Evolutionary conservation across 805 yeast species (phyloP), one percentile per base, ranked within the genome.

Genomic region (Babjeviella inositovora): DNA sequence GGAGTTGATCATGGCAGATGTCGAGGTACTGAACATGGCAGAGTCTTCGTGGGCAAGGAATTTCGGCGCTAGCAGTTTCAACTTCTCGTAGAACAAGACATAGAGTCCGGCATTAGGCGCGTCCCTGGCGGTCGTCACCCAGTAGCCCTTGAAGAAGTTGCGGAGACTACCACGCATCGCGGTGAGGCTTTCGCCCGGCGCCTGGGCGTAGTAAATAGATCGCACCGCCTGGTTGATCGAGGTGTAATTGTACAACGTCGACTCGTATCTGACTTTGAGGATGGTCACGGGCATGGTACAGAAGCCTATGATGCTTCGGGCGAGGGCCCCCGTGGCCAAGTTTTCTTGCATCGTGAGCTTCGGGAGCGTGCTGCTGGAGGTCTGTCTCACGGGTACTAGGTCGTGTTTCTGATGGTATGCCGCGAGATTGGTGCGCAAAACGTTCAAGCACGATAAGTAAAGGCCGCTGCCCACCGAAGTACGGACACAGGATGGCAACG

Each of bases 101-200:
- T 90, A 87, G 4, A 90, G 41, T 0, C 98, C 98, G 5, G 98
- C 96, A 44, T 90, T 80, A 0, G 98, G 98, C 13, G 94, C 92
- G 48, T 90, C 98, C 32, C 98, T 52, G 8, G 80, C 62, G 30
- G 75, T 62, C 0, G 98, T 90, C 3, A 92, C 93, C 1, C 77
- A 70, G 36, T 76, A 77, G 0, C 98, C 98, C 29, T 69, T 62
- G 44, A 84, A 84, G 41, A 87, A 84, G 9, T 93, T 92, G 11
- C 45, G 39, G 0, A 70, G 18, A n/a, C n/a, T n/a, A n/a, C n/a
- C n/a, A n/a, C n/a, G n/a, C n/a, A n/a, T n/a, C n/a, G n/a, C n/a
- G n/a, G n/a, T n/a, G n/a, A n/a, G n/a, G n/a, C n/a, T n/a, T n/a
- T n/a, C n/a, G n/a, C n/a, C n/a, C n/a, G n/a, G n/a, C 0, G 84